Base-by-base conservation (phyloP, 2,329 filamentous ascomycete genomes). In the Exophiala dermatitidis region DNA sequence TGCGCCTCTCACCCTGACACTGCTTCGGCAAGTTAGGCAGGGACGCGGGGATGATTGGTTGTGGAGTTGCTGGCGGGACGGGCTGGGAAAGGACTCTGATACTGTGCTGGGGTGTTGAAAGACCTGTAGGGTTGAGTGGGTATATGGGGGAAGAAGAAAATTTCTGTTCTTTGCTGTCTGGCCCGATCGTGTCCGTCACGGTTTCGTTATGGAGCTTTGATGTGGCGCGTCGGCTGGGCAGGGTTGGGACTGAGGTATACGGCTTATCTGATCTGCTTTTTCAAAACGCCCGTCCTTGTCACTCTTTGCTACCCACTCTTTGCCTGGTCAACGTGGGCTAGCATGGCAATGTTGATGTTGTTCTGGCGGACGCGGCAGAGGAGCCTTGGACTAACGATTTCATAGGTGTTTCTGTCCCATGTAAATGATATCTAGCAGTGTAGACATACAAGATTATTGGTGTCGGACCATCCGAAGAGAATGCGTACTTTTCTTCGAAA, bases 1-100 rank as follows among this genome's bases (percentile, higher is more conserved):
- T 65, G 62, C 61, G 43, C 57, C 38, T 42, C 49, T 51, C 47
- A 50, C 47, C 54, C 42, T 53, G n/a, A 26, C n/a, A n/a, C n/a
- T n/a, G n/a, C n/a, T n/a, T n/a, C n/a, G n/a, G n/a, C n/a, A n/a
- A n/a, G n/a, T n/a, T n/a, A n/a, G n/a, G 60, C 54, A 50, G 52
- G 45, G 34, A 40, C 19, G 48, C 57, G 50, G 66, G 70, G 67
- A 72, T 67, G 71, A 72, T 68, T 64, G 69, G 71, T 73, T 72
- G 71, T 73, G 71, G 67, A 72, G 68, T 42, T 44, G 51, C 40
- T 48, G 51, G 46, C 32, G 40, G 46, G 46, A 52, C 2, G 19
- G 19, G 19, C 19, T 2, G 19, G 19, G 19, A 19, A 19, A 2
- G 19, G 19, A 19, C 19, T 19, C 19, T 19, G 19, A 19, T 19